Percentiles rank a stretch among this genome's conserved stretches.
phyloP scores from a whole-genome alignment of 2,329 filamentous ascomycete genomes.

The Calonectria multiphialidica region DNA sequence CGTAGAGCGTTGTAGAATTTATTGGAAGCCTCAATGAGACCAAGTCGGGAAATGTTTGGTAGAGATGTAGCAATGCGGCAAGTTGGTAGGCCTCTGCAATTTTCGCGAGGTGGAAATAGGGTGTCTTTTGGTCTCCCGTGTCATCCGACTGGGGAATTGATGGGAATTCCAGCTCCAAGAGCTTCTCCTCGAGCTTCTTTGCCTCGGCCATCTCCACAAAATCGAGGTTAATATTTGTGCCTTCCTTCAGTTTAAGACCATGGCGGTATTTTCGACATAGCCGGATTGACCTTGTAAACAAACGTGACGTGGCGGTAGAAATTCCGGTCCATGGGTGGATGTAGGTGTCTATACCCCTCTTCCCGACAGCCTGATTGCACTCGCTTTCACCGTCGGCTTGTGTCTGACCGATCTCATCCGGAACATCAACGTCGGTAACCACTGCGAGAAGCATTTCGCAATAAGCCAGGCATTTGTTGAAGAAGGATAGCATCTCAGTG shows the following conservation, averaged over 20 bases:
- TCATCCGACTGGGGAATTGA: slow-evolving; percentile 29
- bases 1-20: slow-evolving; percentile 29
- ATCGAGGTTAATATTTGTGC: slow-evolving; percentile 41
- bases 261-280: slow-evolving; percentile 51
- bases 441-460: slow-evolving; percentile 57
- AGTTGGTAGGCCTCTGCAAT: slow-evolving; percentile 56
- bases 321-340: slow-evolving; percentile 56
- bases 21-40: slow-evolving; percentile 47
- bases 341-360: slow-evolving; percentile 30
- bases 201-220: slow-evolving; percentile 42
- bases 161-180: slow-evolving; percentile 47
- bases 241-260: slow-evolving; percentile 32
- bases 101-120: slow-evolving; percentile 47
- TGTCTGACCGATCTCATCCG: background rate
- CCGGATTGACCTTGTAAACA: slow-evolving; percentile 51
- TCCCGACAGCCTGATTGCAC: background rate
- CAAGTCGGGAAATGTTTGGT: slow-evolving; percentile 54
- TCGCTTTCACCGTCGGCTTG: background rate
- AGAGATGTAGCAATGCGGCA: slow-evolving; percentile 53
- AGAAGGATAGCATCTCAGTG: slow-evolving; percentile 49
- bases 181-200: slow-evolving; percentile 48
- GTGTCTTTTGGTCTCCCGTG: slow-evolving; percentile 48
- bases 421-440: slow-evolving; percentile 45
- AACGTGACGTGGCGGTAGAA: slow-evolving; percentile 47
- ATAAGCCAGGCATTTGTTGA: slow-evolving; percentile 54